A percentile compares a stretch with the other conserved stretches of the same genome.
Conservation (phyloP, 805 yeast species). For the Yamadazyma insecticola region DNA sequence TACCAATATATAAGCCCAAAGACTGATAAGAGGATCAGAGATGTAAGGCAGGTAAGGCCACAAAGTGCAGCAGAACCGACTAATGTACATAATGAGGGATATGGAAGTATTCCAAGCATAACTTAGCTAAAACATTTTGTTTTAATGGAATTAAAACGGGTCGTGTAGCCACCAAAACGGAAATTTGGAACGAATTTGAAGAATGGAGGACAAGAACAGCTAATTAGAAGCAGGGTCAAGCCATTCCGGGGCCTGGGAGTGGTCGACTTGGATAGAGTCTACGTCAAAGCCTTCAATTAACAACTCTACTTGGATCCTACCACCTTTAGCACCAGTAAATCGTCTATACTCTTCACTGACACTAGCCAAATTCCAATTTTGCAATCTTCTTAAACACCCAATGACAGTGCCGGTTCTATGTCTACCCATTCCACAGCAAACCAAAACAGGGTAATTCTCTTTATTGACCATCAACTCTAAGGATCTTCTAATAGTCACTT, state of each 20-base stretch:
- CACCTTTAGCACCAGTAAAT: conserved; percentile 90
- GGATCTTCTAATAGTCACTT: conserved; percentile 73
- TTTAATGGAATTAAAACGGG: too few species aligned
- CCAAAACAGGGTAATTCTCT: conserved; percentile 77
- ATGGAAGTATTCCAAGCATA: too few species aligned
- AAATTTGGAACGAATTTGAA: too few species aligned
- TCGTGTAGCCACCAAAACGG: too few species aligned
- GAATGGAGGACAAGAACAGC: too few species aligned
- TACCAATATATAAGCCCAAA: too few species aligned
- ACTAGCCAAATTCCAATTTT: conserved; percentile 94
- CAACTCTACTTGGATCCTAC: conserved; percentile 86
- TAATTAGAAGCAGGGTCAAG: too few species aligned
- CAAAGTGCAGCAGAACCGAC: too few species aligned
- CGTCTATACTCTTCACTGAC: conserved; percentile 92
- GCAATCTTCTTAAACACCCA: conserved; percentile 87
- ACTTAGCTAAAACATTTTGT: too few species aligned
- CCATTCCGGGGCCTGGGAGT: conserved; percentile 13
- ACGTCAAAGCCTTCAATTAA: conserved; percentile 63
- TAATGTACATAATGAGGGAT: too few species aligned
- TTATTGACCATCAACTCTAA: conserved; percentile 68
- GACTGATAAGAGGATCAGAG: too few species aligned
- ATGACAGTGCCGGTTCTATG: conserved; percentile 96
- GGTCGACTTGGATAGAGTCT: conserved; percentile 28
- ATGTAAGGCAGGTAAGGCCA: too few species aligned
- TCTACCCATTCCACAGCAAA: conserved; percentile 98